Conservation (phyloP, 345 rosid species). For the Eucalyptus shirleyi region DNA sequence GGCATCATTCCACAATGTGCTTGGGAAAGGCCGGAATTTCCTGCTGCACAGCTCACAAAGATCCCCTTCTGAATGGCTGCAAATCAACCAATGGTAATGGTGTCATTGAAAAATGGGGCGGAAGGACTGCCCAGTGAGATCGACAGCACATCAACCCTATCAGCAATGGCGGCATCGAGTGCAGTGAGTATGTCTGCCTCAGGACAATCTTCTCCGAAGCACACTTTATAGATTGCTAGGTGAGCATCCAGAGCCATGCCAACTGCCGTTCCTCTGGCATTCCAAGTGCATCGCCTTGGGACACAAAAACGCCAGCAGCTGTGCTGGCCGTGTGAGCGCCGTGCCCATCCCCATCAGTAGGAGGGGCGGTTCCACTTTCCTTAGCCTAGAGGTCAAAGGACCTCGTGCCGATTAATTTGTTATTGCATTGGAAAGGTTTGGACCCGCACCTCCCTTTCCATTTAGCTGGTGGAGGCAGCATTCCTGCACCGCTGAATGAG, state of each 20-base stretch:
- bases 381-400: conserved; percentile 11
- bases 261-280: conserved; percentile 37
- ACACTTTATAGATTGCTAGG: conserved; percentile 46
- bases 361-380: conserved; percentile 2
- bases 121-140: conserved; percentile 26
- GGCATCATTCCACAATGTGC: conserved; percentile 29
- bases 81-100: conserved; percentile 44
- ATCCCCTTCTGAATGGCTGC: conserved; percentile 46
- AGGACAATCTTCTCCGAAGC: conserved; percentile 29
- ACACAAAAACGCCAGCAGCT: conserved; percentile 30
- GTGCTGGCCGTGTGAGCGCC: conserved; percentile 51
- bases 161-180: conserved; percentile 35
- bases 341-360: conserved; percentile 41
- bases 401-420: conserved; percentile 49
- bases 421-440: conserved; percentile 19
- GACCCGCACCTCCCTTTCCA: conserved; percentile 54
- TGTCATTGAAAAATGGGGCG: conserved; percentile 25
- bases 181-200: conserved; percentile 40
- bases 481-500: conserved; percentile 29
- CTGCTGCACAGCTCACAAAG: conserved; percentile 35
- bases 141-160: conserved; percentile 42
- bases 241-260: conserved; percentile 57
- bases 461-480: conserved; percentile 26
- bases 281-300: conserved; percentile 14
- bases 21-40: conserved; percentile 29